Conservation (phyloP, 306 rosid genomes). For the Sechiopsis laciniata region DNA sequence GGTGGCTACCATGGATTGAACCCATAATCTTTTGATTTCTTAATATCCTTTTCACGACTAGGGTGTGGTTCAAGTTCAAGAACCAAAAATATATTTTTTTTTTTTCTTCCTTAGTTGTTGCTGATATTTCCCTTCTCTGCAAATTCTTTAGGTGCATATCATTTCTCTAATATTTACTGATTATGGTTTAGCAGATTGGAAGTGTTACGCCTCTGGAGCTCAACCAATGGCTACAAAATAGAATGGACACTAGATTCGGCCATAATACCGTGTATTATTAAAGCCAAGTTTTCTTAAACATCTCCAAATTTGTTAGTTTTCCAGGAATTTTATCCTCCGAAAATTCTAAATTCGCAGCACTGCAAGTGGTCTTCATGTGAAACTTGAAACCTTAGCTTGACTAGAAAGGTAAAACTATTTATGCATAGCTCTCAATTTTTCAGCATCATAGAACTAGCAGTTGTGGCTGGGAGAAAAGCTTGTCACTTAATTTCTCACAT, state of each 20-base stretch:
- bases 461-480: background rate
- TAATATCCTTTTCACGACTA: too few relatives aligned
- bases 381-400: background rate
- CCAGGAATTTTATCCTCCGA: background rate
- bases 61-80: too few relatives aligned
- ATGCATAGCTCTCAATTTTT: background rate
- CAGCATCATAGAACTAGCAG: too few relatives aligned
- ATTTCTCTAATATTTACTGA: background rate
- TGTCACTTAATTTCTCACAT: background rate
- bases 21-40: too few relatives aligned
- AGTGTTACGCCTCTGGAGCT: background rate
- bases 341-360: conserved; percentile 3
- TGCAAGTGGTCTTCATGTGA: background rate
- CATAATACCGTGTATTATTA: background rate
- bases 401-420: background rate
- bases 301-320: background rate
- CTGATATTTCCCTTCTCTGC: background rate
- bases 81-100: too few relatives aligned
- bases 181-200: background rate
- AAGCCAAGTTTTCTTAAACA: background rate
- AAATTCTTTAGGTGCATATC: background rate
- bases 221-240: background rate
- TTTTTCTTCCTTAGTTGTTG: background rate
- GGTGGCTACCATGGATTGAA: too few relatives aligned
- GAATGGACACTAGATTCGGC: background rate